These are phyloP conservation scores for Pseudogymnoascus sp. DNA, from an alignment of 2,329 filamentous ascomycete genomes.

Conservation along the genomic window DNA sequence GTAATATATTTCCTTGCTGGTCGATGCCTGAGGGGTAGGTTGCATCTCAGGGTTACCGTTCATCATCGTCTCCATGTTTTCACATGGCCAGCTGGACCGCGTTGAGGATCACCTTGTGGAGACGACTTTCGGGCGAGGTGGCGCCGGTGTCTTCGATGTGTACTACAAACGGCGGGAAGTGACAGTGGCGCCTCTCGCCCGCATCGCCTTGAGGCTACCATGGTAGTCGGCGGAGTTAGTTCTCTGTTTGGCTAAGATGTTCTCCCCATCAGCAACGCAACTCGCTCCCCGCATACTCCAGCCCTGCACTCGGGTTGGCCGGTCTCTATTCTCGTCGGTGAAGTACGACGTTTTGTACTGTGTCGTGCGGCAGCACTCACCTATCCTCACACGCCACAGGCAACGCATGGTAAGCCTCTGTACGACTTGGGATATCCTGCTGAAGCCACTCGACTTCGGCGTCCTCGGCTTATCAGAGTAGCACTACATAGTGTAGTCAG, in stretches of 20 bases:
- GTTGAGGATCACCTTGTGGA: neutral
- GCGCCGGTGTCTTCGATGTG: neutral
- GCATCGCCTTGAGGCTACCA: neutral
- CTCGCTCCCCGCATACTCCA: neutral
- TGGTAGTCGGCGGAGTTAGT: neutral
- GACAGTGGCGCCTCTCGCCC: neutral
- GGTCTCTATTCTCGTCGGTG: neutral
- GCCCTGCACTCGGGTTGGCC: neutral
- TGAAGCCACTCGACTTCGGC: neutral
- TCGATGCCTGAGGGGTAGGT: neutral
- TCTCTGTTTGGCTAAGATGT: neutral
- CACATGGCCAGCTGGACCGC: neutral
- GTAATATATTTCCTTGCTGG: neutral
- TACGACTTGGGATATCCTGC: neutral
- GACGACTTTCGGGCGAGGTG: neutral
- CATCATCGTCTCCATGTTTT: neutral
- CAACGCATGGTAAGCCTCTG: neutral
- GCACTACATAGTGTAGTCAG: neutral
- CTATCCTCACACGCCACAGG: neutral
- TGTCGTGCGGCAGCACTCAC: neutral
- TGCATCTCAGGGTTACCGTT: neutral
- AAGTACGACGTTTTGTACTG: neutral
- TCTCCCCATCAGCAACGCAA: neutral
- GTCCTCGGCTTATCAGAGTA: neutral
- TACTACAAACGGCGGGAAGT: neutral